phyloP scores from a whole-genome alignment of 768 basidiomycete genomes.

The Trametes sanguinea region DNA sequence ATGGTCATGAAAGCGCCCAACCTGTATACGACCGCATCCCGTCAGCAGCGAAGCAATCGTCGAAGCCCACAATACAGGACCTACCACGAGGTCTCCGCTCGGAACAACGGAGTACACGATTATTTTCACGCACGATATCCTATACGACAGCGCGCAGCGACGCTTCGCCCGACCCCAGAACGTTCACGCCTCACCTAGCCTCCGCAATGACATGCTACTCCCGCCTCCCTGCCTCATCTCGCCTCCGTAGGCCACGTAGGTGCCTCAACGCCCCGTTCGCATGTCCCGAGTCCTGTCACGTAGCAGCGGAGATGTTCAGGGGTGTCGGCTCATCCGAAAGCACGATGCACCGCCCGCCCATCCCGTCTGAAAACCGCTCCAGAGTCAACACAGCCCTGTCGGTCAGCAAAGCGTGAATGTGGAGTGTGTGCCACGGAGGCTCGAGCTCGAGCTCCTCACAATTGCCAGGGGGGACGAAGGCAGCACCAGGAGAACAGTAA shows the following conservation, averaged over 20 bases:
- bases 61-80: neutral
- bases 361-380: constrained; percentile 1
- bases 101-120: neutral
- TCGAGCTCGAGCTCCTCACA: too few species aligned
- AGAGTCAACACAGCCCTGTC: constrained; percentile 1
- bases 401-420: neutral
- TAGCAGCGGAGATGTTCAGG: neutral
- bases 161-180: neutral
- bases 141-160: neutral
- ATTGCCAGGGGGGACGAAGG: neutral
- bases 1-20: neutral
- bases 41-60: neutral
- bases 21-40: neutral
- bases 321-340: neutral
- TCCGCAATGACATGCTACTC: neutral
- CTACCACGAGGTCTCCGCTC: neutral
- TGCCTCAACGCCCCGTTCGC: too few species aligned
- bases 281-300: neutral
- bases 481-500: neutral
- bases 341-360: neutral
- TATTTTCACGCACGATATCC: neutral
- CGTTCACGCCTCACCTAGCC: neutral
- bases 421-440: neutral
- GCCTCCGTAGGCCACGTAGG: too few species aligned
- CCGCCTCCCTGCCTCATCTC: neutral